phyloP scores from a whole-genome alignment of 2,329 filamentous ascomycete genomes.

The Aureobasidium sp. region DNA sequence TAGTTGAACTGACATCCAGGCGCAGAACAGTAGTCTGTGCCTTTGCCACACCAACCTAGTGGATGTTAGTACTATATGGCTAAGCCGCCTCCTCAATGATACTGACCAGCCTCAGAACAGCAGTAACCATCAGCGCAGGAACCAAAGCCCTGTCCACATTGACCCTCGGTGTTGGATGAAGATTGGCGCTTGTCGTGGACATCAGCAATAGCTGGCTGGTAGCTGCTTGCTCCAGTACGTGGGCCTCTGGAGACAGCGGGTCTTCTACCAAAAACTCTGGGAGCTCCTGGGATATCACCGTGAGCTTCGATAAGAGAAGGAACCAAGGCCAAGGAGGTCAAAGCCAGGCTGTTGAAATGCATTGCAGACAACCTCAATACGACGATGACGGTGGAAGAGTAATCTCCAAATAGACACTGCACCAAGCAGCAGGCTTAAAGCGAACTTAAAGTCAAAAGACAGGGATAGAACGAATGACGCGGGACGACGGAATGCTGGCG shows the following conservation, averaged over 20 bases:
- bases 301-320: conserved; percentile 7
- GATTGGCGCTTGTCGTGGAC: conserved; percentile 1
- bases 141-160: conserved; percentile 5
- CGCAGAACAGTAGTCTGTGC: conserved; percentile 50
- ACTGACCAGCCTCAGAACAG: conserved; percentile 10
- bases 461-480: neutral
- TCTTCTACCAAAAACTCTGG: conserved; percentile 8
- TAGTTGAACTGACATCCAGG: conserved; percentile 57
- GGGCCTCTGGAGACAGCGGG: neutral
- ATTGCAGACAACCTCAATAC: neutral
- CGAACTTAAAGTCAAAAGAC: neutral
- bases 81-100: neutral
- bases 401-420: neutral
- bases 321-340: neutral
- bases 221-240: neutral
- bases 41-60: conserved; percentile 41
- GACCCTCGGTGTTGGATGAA: conserved; percentile 12
- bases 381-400: neutral
- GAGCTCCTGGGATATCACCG: conserved; percentile 2
- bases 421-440: neutral
- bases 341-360: conserved; percentile 9
- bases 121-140: conserved; percentile 12
- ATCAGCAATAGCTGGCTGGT: neutral
- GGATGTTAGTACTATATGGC: neutral
- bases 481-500: neutral